phyloP scores from a whole-genome alignment of 257 asterid genomes.

The Salvia miltiorrhiza region DNA sequence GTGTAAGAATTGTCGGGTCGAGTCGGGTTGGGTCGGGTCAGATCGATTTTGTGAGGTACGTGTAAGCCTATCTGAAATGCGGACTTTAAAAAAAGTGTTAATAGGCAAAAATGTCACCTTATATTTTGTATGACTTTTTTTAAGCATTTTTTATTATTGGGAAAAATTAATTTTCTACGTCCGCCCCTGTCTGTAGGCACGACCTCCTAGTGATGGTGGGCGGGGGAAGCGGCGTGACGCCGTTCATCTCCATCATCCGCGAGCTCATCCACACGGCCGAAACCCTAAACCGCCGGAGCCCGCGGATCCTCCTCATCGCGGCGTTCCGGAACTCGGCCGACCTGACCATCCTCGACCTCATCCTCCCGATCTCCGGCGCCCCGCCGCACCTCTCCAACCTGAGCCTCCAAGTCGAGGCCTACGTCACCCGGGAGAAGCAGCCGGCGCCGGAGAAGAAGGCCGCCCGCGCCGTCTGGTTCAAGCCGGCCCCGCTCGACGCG shows the following conservation, averaged over 20 bases:
- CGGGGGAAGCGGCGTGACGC: conserved; percentile 95
- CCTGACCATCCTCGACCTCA: conserved; percentile 60
- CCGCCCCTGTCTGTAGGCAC: conserved; percentile 34
- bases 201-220: conserved; percentile 73
- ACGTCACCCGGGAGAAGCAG: conserved; percentile 58
- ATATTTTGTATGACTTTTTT: no score
- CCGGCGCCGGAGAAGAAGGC: conserved; percentile 24
- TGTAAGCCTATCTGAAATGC: no score
- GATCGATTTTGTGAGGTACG: no score
- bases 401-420: conserved; percentile 56
- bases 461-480: conserved; percentile 48
- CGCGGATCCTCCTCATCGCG: conserved; percentile 54
- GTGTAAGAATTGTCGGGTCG: no score
- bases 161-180: no score
- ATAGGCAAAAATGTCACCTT: no score
- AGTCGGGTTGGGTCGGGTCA: no score
- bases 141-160: no score
- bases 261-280: conserved; percentile 51
- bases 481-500: conserved; percentile 48
- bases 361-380: conserved; percentile 55
- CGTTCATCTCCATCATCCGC: conserved; percentile 77
- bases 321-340: conserved; percentile 69
- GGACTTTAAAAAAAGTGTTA: no score
- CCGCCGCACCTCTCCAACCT: conserved; percentile 36
- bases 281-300: conserved; percentile 40